phyloP scores from a whole-genome alignment of 2,329 filamentous ascomycete genomes.

The Apiospora arundinis region DNA sequence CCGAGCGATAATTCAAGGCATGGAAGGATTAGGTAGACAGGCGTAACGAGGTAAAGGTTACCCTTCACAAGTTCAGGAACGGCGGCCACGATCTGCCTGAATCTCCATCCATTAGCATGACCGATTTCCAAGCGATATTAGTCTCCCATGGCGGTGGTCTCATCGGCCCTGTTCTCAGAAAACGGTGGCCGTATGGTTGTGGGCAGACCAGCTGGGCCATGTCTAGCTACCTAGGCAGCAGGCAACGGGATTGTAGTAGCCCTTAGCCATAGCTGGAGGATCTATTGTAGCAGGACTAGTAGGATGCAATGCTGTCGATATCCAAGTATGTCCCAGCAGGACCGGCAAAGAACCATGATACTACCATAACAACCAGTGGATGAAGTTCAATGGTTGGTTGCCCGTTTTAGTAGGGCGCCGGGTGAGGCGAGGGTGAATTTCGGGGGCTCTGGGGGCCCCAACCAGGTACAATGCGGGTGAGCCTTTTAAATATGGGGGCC shows the following conservation, averaged over 20 bases:
- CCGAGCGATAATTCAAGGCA: not conserved
- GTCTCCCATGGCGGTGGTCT: not conserved
- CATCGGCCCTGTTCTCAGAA: not conserved
- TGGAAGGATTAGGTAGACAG: not conserved
- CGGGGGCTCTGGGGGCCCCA: constrained; percentile 4
- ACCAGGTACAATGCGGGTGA: constrained; percentile 15
- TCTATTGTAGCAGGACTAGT: not conserved
- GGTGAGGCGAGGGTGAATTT: not conserved
- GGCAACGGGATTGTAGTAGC: not conserved
- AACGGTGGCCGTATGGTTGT: not conserved
- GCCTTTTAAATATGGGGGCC: constrained; percentile 11
- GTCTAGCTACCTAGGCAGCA: not conserved
- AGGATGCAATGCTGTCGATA: not conserved
- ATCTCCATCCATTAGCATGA: not conserved
- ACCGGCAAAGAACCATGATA: not conserved
- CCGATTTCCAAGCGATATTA: not conserved
- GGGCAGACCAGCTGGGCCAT: not conserved
- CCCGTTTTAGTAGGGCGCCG: not conserved
- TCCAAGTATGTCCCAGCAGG: not conserved
- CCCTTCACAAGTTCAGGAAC: not conserved
- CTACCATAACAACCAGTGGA: not conserved
- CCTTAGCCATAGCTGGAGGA: not conserved
- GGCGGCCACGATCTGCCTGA: not conserved
- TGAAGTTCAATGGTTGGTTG: not conserved
- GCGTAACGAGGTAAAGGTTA: not conserved